Evolutionary conservation across 2,329 filamentous ascomycete species (phyloP).

Genomic region (Didymella keratinophila): DNA sequence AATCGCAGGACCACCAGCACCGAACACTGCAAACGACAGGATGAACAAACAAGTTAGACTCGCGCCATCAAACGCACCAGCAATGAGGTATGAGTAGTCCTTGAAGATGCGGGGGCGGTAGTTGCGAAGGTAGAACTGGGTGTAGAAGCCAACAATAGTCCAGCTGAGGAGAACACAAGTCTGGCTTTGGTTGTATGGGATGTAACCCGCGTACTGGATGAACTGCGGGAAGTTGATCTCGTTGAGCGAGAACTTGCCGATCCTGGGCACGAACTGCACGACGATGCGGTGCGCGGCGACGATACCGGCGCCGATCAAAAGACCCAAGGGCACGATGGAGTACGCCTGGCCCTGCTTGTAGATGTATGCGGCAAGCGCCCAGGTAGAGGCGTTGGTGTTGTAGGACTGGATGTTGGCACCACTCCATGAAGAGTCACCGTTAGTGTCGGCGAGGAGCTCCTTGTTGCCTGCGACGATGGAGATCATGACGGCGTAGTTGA

Average conservation of each 20-base stretch:
- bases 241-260: slow-evolving; percentile 23
- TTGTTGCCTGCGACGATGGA: slow-evolving; percentile 25
- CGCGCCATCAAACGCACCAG: slow-evolving; percentile 26
- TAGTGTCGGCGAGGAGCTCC: slow-evolving; percentile 22
- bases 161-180: slow-evolving; percentile 26
- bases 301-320: slow-evolving; percentile 24
- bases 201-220: slow-evolving; percentile 26
- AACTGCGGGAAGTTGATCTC: slow-evolving; percentile 29
- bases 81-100: slow-evolving; percentile 28
- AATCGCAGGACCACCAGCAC: slow-evolving; percentile 21
- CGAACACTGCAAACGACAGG: slow-evolving; percentile 26
- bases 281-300: slow-evolving; percentile 22
- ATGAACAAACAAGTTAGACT: slow-evolving; percentile 27
- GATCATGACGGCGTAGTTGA: slow-evolving; percentile 29
- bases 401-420: slow-evolving; percentile 26
- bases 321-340: slow-evolving; percentile 24
- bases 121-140: slow-evolving; percentile 27
- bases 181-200: slow-evolving; percentile 27
- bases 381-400: slow-evolving; percentile 28
- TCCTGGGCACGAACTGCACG: slow-evolving; percentile 21
- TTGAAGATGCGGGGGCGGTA: slow-evolving; percentile 29
- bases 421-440: slow-evolving; percentile 25
- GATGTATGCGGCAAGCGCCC: slow-evolving; percentile 26
- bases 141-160: slow-evolving; percentile 25
- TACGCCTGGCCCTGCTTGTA: slow-evolving; percentile 25